These are phyloP conservation scores for Drosera capensis DNA, from an alignment of 148 eudicot genomes.

Conservation along the genomic window DNA sequence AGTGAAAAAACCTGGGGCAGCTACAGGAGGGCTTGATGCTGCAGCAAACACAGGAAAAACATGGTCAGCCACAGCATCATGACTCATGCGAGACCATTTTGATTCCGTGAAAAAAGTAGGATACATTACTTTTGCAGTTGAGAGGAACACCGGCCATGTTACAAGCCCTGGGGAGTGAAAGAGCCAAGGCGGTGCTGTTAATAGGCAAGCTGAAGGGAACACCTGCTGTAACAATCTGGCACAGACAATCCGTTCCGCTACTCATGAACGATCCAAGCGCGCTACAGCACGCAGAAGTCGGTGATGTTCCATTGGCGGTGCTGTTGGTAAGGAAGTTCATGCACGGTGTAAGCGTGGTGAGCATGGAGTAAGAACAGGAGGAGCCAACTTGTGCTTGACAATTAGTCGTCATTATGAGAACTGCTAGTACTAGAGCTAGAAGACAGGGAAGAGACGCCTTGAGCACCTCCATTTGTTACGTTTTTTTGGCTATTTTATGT, in stretches of 20 bases:
- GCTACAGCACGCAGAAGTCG: slow-evolving; percentile 54
- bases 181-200: slow-evolving; percentile 51
- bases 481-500: not conserved
- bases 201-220: slow-evolving; percentile 58
- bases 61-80: not conserved
- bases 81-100: not conserved
- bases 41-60: not conserved
- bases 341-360: slow-evolving; percentile 19
- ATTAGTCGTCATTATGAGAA: not conserved
- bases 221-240: slow-evolving; percentile 50
- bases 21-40: not conserved
- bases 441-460: not conserved
- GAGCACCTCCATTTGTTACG: not conserved
- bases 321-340: slow-evolving; percentile 18
- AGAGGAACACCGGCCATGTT: slow-evolving; percentile 70
- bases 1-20: not conserved
- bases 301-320: slow-evolving; percentile 26
- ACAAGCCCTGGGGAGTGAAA: slow-evolving; percentile 69
- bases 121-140: slow-evolving; percentile 9
- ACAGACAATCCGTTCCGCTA: slow-evolving; percentile 53
- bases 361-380: slow-evolving; percentile 53
- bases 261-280: slow-evolving; percentile 37
- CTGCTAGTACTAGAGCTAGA: not conserved
- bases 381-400: slow-evolving; percentile 31
- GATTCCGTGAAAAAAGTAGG: not conserved